Conservation (phyloP, 768 basidiomycete species). For the Pulveroboletus sp. region DNA sequence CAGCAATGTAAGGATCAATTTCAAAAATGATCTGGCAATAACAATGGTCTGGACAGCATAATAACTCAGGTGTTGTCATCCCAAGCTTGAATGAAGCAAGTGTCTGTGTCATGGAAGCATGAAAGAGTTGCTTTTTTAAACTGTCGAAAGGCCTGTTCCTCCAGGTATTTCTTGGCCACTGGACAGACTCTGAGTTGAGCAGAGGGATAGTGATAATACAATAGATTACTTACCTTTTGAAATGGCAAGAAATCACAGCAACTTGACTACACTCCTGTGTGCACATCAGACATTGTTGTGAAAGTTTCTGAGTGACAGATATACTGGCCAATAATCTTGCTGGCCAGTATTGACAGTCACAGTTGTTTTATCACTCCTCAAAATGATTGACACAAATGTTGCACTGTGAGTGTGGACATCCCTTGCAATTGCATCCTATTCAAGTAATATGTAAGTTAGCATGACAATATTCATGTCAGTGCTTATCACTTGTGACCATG, state of each 20-base stretch:
- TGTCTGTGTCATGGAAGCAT: background rate
- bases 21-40: background rate
- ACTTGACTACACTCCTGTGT: slow-evolving; percentile 10
- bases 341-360: slow-evolving; percentile 17
- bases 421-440: slow-evolving; percentile 6
- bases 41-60: background rate
- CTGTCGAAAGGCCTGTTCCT: background rate
- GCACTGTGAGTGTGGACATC: no score
- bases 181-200: background rate
- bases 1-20: background rate
- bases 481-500: no score
- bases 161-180: background rate
- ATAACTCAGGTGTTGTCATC: background rate
- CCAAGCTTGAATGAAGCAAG: background rate
- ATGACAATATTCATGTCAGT: no score
- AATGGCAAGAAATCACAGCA: slow-evolving; percentile 27
- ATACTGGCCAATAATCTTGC: slow-evolving; percentile 17
- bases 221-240: slow-evolving; percentile 18
- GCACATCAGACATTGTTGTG: slow-evolving; percentile 8
- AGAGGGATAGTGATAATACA: no score
- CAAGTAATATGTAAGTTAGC: background rate
- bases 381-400: slow-evolving; percentile 6
- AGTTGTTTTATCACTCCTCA: slow-evolving; percentile 18
- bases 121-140: background rate
- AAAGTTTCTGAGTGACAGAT: slow-evolving; percentile 17